Evolutionary conservation across 306 rosid genomes (phyloP), one percentile per base, ranked within the genome.

Genomic region (Mimosa pudica): DNA sequence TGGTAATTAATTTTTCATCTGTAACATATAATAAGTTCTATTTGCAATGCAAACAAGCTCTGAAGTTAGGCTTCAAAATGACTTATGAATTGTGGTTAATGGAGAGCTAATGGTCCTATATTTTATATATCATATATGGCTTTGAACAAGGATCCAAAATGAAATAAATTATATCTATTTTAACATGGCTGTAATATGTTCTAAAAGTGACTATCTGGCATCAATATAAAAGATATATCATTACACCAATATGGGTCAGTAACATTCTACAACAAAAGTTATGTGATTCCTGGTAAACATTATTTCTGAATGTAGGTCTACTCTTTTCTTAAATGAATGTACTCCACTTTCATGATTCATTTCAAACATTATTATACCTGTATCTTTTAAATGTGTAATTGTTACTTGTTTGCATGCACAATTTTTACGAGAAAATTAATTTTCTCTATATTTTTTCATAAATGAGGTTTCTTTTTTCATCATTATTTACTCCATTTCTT

Each of bases 1-100:
- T 75, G 98, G 98, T 95, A 86, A 73, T 9, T 30, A 24, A 24
- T 17, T 42, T 57, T 63, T 76, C 78, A 65, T 42, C 35, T 75
- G 58, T 71, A 64, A 51, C 44, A 67, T 84, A 70, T 70, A 35
- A 45, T 78, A 16, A 74, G 48, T 76, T 60, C 66, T 77, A 30
- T 32, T 49, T 71, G n/a, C 42, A 55, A 24, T 73, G 62, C 41
- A 73, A 18, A 69, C 70, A 45, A 68, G 9, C 63, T 54, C 17
- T 62, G 64, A 33, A 58, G n/a, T 65, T 63, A 32, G 48, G 51
- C n/a, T 77, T 64, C 38, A 16, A 16, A 45, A 71, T 73, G 48
- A 72, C 36, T 66, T 12, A 30, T 51, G 55, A 65, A 24, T 71
- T 65, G 47, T 73, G 76, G 60, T 47, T 18, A 72, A 78, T 14